A percentile compares a stretch with the other conserved stretches of the same genome.
phyloP scores from a whole-genome alignment of 441 rosid genomes.

The Arabidopsis lyrata region DNA sequence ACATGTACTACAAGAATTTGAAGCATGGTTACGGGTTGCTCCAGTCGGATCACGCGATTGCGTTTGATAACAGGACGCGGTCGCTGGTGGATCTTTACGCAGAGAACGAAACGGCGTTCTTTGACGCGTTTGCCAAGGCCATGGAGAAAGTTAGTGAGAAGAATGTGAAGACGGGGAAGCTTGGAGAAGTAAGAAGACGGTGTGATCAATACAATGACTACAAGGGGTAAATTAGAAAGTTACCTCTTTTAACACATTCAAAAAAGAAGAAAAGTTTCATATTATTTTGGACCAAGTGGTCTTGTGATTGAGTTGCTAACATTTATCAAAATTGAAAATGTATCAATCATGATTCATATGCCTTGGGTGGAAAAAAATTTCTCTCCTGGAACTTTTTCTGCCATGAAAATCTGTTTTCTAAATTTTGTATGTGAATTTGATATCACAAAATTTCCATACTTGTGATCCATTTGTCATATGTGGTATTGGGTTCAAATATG shows the following conservation, averaged over 20 bases:
- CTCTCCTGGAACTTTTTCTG: not conserved
- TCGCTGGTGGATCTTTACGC: conserved; percentile 65
- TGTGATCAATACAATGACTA: conserved; percentile 67
- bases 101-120: conserved; percentile 58
- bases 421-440: not conserved
- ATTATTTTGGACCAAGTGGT: not conserved
- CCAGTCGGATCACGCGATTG: conserved; percentile 54
- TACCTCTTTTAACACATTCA: not conserved
- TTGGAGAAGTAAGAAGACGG: conserved; percentile 68
- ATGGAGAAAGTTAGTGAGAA: conserved; percentile 66
- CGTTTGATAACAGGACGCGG: conserved; percentile 55
- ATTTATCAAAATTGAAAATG: conserved; percentile 2
- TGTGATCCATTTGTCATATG: not conserved
- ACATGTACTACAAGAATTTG: conserved; percentile 74
- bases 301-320: conserved; percentile 4
- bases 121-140: conserved; percentile 54
- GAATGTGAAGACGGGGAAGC: conserved; percentile 53
- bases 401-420: not conserved
- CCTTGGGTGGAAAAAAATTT: not conserved
- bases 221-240: conserved; percentile 16
- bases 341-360: conserved; percentile 19
- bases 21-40: conserved; percentile 65
- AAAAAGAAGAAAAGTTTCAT: not conserved
- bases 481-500: not conserved
- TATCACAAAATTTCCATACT: not conserved